Base-by-base conservation (phyloP, 2,329 filamentous ascomycete genomes). In the Penicillium polonicum region DNA sequence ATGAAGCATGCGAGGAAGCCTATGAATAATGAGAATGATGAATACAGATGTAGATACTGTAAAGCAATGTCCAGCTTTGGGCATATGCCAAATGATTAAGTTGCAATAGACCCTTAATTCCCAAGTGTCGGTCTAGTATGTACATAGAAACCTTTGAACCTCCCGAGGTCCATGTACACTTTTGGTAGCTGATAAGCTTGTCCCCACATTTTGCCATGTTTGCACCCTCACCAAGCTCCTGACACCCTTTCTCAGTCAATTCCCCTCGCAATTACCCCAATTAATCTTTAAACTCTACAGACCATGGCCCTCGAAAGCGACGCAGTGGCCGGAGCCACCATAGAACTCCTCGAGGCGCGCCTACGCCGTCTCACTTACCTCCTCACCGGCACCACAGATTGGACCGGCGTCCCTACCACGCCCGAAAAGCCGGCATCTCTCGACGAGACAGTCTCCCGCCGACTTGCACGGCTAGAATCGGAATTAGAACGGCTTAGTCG, bases 351-450 rank as follows among this genome's bases (percentile, higher is more conserved):
- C 12, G 75, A 79, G 60, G 70, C 72, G 10, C 77, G 78, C 49
- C 70, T 80, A 12, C 74, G 71, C 50, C 72, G 76, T 46, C 69
- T 80, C 52, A 74, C 78, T 59, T 80, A 76, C 63, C 72, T 80
- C 44, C 69, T 80, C 13, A 76, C 72, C 12, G 78, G 78, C 53
- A 67, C 71, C 50, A 70, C 72, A 21, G 69, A 72, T 62, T 77
- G 76, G 72, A 72, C 73, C 5, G 76, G 76, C 36, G 61, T 72
- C 13, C 75, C 76, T 42, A 66, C 65, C 27, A 55, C 70, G 23
- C 70, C 70, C 41, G 52, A 68, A 38, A 72, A 72, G 57, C 72
- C 75, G n/a, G 49, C 70, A 8, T 67, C 70, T 2, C 60, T 69
- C 35, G 74, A 76, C 31, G 72, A 76, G 42, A 76, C 74, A 7